Percentiles rank a stretch among this genome's conserved stretches.
phyloP scores from a whole-genome alignment of 2,329 filamentous ascomycete species.

The Cytospora mali region DNA sequence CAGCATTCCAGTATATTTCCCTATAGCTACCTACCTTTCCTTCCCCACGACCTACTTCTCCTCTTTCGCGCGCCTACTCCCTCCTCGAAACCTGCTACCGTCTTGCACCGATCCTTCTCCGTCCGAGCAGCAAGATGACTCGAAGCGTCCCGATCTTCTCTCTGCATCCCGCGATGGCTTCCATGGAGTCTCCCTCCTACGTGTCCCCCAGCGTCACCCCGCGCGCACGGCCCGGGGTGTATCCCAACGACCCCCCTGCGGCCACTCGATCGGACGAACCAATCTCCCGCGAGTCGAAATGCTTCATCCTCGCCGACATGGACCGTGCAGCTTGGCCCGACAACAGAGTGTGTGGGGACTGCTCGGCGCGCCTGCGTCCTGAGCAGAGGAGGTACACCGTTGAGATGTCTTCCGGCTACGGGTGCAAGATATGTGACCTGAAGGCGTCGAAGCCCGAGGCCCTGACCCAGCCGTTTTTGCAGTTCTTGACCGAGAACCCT shows the following conservation, averaged over 20 bases:
- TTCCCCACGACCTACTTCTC: not conserved
- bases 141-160: slow-evolving; percentile 13
- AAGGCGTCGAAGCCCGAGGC: slow-evolving; percentile 54
- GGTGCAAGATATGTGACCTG: slow-evolving; percentile 18
- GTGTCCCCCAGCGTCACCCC: not conserved
- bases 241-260: not conserved
- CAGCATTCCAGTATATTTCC: not conserved
- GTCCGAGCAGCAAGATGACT: slow-evolving; percentile 2
- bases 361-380: slow-evolving; percentile 1
- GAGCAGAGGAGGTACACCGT: slow-evolving; percentile 7
- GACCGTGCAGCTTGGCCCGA: slow-evolving; percentile 1
- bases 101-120: not conserved
- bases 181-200: slow-evolving; percentile 2
- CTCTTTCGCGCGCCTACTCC: not conserved
- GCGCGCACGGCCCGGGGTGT: not conserved
- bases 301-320: slow-evolving; percentile 11
- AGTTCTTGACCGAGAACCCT: slow-evolving; percentile 87
- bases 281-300: slow-evolving; percentile 15
- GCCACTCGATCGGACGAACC: not conserved
- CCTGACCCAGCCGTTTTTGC: slow-evolving; percentile 82
- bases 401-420: slow-evolving; percentile 5
- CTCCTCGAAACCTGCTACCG: not conserved
- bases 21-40: not conserved
- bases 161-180: slow-evolving; percentile 12
- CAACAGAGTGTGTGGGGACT: slow-evolving; percentile 18